Conservation (phyloP, 441 rosid genomes). For the Lepidium campestre region DNA sequence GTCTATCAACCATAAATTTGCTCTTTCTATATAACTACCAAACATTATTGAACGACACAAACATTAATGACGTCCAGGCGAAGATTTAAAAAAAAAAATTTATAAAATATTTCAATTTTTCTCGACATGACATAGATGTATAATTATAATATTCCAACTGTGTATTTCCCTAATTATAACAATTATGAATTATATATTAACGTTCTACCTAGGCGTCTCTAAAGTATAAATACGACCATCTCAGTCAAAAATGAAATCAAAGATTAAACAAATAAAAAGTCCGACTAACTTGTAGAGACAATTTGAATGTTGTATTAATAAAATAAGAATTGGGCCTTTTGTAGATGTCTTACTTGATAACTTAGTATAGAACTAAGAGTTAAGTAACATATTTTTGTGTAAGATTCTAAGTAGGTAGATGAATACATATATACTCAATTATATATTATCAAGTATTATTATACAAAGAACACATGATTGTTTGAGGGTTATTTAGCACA, state of each 20-base stretch:
- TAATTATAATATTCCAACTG: neutral
- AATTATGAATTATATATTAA: neutral
- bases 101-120: neutral
- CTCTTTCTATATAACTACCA: conserved; percentile 16
- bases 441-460: neutral
- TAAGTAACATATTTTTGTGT: neutral
- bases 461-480: neutral
- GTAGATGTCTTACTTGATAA: neutral
- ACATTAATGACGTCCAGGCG: conserved; percentile 14
- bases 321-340: neutral
- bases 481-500: no score
- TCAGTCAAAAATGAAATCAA: neutral
- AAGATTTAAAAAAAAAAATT: neutral
- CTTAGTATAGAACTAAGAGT: neutral
- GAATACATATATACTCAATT: neutral
- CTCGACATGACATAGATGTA: neutral
- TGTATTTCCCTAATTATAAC: neutral
- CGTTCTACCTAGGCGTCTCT: neutral
- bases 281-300: neutral
- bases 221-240: no score
- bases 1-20: conserved; percentile 18
- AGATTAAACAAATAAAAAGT: neutral
- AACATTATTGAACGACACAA: conserved; percentile 23
- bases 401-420: neutral
- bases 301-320: neutral